Evolutionary conservation across 202 grass and related monocot species (phyloP).

Genomic region (Setaria viridis): DNA sequence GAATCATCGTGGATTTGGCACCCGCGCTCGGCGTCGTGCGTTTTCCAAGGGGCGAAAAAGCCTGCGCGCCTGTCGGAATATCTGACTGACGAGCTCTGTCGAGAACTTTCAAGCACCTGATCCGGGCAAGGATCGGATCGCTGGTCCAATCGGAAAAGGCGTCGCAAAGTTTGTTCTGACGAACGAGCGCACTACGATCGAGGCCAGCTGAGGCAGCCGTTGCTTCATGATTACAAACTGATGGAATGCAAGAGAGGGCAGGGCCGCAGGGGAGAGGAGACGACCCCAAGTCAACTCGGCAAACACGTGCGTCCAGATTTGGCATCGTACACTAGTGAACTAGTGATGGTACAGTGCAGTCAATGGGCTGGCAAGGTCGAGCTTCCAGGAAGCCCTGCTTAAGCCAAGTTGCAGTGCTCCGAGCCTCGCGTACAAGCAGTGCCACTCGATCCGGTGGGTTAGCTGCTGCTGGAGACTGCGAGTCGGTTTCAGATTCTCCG

Average conservation of each 20-base stretch:
- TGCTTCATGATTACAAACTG: background rate
- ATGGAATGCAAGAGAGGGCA: background rate
- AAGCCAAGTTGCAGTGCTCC: no score
- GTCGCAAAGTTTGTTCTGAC: background rate
- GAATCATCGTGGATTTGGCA: background rate
- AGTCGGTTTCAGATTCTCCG: background rate
- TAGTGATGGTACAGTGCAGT: no score
- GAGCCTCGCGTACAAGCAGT: background rate
- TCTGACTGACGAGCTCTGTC: background rate
- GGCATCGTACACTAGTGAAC: no score
- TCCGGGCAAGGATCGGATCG: background rate
- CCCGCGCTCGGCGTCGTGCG: background rate
- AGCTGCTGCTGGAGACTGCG: background rate
- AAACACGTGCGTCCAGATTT: background rate
- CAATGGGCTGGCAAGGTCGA: background rate
- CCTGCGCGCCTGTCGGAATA: background rate
- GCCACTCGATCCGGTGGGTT: background rate
- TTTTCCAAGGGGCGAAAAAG: background rate
- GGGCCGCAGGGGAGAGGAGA: no score
- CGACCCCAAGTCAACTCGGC: conserved; percentile 16
- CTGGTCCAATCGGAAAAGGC: background rate
- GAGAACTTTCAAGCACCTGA: background rate
- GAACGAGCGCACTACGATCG: background rate
- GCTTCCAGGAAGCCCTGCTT: background rate
- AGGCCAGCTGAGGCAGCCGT: background rate